These are phyloP conservation scores for Aspergillus carlsbadensis DNA, from an alignment of 495 filamentous ascomycete species.

Conservation along the genomic window DNA sequence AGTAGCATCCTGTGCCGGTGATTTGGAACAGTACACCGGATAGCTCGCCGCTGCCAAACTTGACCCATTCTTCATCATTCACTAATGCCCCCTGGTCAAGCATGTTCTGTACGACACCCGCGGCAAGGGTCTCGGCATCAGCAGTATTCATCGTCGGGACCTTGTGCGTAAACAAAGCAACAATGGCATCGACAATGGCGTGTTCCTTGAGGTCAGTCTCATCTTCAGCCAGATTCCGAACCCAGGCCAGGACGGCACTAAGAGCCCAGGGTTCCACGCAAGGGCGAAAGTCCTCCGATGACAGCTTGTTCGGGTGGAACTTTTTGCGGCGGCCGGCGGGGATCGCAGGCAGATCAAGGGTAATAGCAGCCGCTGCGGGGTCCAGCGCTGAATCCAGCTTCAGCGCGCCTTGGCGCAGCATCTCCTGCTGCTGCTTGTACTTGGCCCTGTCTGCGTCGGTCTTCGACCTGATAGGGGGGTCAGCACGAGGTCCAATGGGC, in stretches of 20 bases:
- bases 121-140: constrained; percentile 85
- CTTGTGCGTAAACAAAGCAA: constrained; percentile 90
- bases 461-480: constrained; percentile 84
- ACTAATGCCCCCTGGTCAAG: constrained; percentile 73
- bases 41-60: constrained; percentile 72
- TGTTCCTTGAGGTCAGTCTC: constrained; percentile 78
- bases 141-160: constrained; percentile 99
- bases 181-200: constrained; percentile 79
- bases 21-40: constrained; percentile 91
- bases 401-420: constrained; percentile 48
- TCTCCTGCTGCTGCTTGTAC: constrained; percentile 59
- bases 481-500: constrained; percentile 74
- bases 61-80: constrained; percentile 97
- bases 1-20: constrained; percentile 90
- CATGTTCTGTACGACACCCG: constrained; percentile 80
- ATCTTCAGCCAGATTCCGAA: constrained; percentile 84
- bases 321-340: constrained; percentile 69
- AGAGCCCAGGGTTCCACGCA: constrained; percentile 93
- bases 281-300: constrained; percentile 76
- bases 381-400: constrained; percentile 36
- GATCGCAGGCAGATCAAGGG: constrained; percentile 69
- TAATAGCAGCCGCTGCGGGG: constrained; percentile 51
- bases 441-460: constrained; percentile 79
- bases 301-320: constrained; percentile 86
- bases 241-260: constrained; percentile 82